Evolutionary conservation across 768 basidiomycete genomes (phyloP), one percentile per base, ranked within the genome.

Genomic region (Podaxis sp.): DNA sequence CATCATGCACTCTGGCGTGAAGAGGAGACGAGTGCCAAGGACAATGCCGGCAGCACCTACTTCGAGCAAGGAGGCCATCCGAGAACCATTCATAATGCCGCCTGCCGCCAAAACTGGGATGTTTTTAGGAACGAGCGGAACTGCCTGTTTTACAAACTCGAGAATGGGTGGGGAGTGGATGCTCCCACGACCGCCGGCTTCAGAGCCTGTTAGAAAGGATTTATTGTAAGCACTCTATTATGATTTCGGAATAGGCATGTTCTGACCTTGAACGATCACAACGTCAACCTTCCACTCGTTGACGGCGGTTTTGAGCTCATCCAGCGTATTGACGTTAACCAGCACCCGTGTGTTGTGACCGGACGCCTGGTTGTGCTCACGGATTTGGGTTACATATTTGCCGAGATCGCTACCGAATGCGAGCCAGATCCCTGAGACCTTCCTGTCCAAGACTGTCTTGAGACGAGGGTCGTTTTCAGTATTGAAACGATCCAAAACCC

Each of bases 201-300:
- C 32, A 7, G 32, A 32, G 32, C 32, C 32, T 32, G 32, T 32
- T 2, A 32, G 32, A 32, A 32, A 9, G 32, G 32, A 32, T 32
- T 32, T 32, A 32, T 32, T 32, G 32, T 32, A 32, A 32, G 32
- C 32, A 32, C 32, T 7, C 7, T 32, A 9, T 6, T 32, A 32
- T 2, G 32, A 9, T 32, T 32, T 9, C 32, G 9, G 32, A 32
- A 28, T 13, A 32, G 18, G 13, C 40, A 9, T 36, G 50, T 18
- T 59, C 21, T n/a, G 50, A 84, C 89, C 88, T 79, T 90, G 88
- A 0, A 79, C 83, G 4, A 90, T 84, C 32, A 90, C 62, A 1
- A 83, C 80, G 65, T 90, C 89, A 0, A 78, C 81, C 38, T 79
- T 77, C 78, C 79, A 82, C 2, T 79, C 73, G 16, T 79, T 70